Conservation (phyloP, 2,329 filamentous ascomycete genomes). For the Cryphonectria parasitica region DNA sequence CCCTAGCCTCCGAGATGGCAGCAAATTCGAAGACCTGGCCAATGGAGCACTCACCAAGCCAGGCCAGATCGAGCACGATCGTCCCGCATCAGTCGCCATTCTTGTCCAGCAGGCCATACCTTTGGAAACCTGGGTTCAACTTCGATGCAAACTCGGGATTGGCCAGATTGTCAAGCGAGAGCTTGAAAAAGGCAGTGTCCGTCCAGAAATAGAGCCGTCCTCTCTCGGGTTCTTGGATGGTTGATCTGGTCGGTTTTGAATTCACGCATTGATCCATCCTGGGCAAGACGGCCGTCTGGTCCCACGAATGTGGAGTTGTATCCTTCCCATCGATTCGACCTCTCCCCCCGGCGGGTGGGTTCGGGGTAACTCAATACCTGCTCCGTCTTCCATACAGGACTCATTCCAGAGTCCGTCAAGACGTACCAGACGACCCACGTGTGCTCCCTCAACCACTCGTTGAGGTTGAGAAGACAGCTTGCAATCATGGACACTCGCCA, state of each 20-base stretch:
- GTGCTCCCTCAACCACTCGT: slow-evolving; percentile 9
- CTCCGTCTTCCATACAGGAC: neutral
- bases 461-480: neutral
- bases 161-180: neutral
- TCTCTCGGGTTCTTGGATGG: neutral
- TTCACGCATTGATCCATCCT: neutral
- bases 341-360: neutral
- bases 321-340: neutral
- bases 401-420: neutral
- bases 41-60: neutral
- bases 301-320: neutral
- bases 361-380: neutral
- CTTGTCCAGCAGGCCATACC: slow-evolving; percentile 4
- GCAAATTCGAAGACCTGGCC: slow-evolving; percentile 8
- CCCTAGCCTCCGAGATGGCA: slow-evolving; percentile 8
- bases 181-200: slow-evolving; percentile 10
- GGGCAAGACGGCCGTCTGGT: neutral
- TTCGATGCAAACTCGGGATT: neutral
- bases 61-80: slow-evolving; percentile 3
- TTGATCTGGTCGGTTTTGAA: neutral
- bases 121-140: neutral
- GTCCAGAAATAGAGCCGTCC: slow-evolving; percentile 13
- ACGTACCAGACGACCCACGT: slow-evolving; percentile 11
- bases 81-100: slow-evolving; percentile 3
- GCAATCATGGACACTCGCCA: neutral